Evolutionary conservation across 768 basidiomycete genomes (phyloP).

Genomic region (Lactifluus pinguis): DNA sequence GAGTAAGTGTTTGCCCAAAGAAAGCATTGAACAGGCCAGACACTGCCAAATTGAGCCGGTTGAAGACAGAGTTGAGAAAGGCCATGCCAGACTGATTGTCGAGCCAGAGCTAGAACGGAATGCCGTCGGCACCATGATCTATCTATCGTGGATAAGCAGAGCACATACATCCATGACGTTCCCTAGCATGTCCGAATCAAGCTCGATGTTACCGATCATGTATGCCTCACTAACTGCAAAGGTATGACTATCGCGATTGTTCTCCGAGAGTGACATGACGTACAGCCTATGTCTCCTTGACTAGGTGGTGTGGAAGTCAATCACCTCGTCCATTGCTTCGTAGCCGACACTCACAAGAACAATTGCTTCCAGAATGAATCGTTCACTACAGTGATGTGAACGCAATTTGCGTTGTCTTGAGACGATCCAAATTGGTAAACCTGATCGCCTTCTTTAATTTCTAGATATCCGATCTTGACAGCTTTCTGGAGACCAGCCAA

Average conservation of each 20-base stretch:
- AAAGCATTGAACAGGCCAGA: constrained; percentile 48
- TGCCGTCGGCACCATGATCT: background rate
- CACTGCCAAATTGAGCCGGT: constrained; percentile 20
- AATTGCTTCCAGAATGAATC: constrained; percentile 30
- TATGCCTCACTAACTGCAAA: constrained; percentile 30
- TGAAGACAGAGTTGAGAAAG: constrained; percentile 22
- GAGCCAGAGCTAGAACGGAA: constrained; percentile 25
- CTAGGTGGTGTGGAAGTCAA: constrained; percentile 10
- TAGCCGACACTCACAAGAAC: constrained; percentile 23
- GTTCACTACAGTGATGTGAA: constrained; percentile 24
- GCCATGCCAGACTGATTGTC: constrained; percentile 26
- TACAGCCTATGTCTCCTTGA: constrained; percentile 29
- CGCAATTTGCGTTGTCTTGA: constrained; percentile 7
- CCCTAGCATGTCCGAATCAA: constrained; percentile 23
- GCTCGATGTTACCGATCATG: constrained; percentile 28
- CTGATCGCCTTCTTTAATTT: constrained; percentile 23
- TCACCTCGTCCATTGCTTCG: background rate
- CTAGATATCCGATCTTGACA: constrained; percentile 23
- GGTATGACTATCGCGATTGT: background rate
- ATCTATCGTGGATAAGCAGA: background rate
- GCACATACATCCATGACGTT: constrained; percentile 26
- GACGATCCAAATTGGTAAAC: constrained; percentile 23
- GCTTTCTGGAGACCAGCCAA: constrained; percentile 21
- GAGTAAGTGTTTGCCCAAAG: constrained; percentile 62
- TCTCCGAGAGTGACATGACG: constrained; percentile 1